Percentiles rank a stretch among this genome's conserved stretches.
Conservation (phyloP, 306 rosid species). For the Trifolium fragiferum region DNA sequence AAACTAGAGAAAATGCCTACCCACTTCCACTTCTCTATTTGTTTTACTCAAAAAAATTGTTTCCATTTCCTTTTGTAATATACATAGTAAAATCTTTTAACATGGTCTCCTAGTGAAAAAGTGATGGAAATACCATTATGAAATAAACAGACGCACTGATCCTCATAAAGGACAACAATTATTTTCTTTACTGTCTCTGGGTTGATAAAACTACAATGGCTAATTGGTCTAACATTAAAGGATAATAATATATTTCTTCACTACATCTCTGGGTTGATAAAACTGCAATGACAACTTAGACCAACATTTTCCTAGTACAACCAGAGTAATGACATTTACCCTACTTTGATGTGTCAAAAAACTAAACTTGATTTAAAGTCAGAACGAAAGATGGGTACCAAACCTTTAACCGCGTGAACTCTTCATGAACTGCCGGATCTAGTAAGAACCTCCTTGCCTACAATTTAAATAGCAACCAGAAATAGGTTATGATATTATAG, state of each 20-base stretch:
- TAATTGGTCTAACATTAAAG: not conserved
- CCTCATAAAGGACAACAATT: too few species aligned
- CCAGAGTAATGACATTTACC: not conserved
- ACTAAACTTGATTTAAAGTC: conserved; percentile 10
- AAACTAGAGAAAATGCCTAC: conserved; percentile 20
- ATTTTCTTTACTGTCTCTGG: not conserved
- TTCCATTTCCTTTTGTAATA: conserved; percentile 23
- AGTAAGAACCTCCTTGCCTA: conserved; percentile 88
- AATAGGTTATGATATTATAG: conserved; percentile 10
- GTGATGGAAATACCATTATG: conserved; percentile 27
- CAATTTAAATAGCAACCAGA: conserved; percentile 38
- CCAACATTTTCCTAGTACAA: conserved; percentile 10
- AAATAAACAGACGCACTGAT: not conserved
- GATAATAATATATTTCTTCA: conserved; percentile 21
- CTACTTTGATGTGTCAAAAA: not conserved
- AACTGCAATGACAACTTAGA: not conserved
- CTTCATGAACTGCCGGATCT: conserved; percentile 95
- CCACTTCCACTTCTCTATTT: not conserved
- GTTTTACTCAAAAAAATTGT: not conserved
- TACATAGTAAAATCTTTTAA: conserved; percentile 25
- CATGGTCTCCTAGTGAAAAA: conserved; percentile 10
- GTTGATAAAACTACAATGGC: not conserved
- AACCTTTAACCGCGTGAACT: conserved; percentile 89
- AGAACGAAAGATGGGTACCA: conserved; percentile 38
- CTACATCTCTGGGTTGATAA: conserved; percentile 5